These are phyloP conservation scores for Naganishia albida DNA, from an alignment of 1,284 basidiomycete genomes.

Conservation along the genomic window DNA sequence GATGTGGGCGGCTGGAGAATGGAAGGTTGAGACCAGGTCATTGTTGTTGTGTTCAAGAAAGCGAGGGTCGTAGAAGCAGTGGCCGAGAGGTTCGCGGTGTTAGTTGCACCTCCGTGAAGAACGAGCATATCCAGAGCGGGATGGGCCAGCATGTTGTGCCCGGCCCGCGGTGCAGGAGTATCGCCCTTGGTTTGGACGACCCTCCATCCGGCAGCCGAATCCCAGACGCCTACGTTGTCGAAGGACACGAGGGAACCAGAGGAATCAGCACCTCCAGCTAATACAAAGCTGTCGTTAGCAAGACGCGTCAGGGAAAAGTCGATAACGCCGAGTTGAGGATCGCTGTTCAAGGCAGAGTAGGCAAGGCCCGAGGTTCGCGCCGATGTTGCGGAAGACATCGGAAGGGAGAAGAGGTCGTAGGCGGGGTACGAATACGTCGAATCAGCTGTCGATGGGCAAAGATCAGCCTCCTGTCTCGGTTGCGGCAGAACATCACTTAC, in stretches of 20 bases:
- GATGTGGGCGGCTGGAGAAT: constrained; percentile 47
- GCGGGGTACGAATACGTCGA: constrained; percentile 46
- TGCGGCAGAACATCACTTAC: constrained; percentile 35
- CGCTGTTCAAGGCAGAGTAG: constrained; percentile 46
- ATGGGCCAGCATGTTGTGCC: constrained; percentile 51
- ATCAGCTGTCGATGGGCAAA: constrained; percentile 33
- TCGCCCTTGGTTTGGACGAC: constrained; percentile 45
- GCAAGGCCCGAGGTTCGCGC: constrained; percentile 40
- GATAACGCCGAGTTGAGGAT: constrained; percentile 47
- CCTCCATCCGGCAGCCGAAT: constrained; percentile 43
- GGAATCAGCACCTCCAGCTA: constrained; percentile 47
- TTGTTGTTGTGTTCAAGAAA: constrained; percentile 50
- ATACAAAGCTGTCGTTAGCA: constrained; percentile 40
- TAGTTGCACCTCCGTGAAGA: constrained; percentile 47
- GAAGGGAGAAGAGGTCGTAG: constrained; percentile 42
- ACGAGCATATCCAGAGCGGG: constrained; percentile 45
- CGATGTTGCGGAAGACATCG: constrained; percentile 35
- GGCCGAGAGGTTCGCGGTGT: constrained; percentile 17
- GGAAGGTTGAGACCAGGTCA: constrained; percentile 49
- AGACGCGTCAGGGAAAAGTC: constrained; percentile 48
- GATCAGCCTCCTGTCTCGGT: not conserved
- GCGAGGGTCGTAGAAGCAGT: constrained; percentile 39
- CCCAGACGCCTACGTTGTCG: constrained; percentile 46
- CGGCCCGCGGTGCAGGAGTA: constrained; percentile 47
- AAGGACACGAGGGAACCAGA: constrained; percentile 45